Percentiles rank a stretch among this genome's conserved stretches.
phyloP scores from a whole-genome alignment of 164 flowering plant species.

The Kalanchoe fedtschenkoi region DNA sequence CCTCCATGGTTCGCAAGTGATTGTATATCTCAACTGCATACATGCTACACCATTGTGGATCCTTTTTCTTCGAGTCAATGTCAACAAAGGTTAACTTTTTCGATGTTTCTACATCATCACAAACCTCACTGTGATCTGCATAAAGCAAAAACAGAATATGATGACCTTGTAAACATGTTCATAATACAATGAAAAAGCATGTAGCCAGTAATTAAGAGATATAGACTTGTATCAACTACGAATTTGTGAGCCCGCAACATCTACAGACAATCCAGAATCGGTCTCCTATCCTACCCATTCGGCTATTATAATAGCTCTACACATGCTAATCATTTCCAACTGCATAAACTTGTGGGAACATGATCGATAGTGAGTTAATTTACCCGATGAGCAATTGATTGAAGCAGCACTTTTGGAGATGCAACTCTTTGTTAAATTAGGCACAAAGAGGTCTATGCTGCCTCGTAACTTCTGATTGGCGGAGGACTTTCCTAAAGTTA shows the following conservation, averaged over 20 bases:
- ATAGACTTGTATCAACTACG: background rate
- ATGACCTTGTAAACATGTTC: background rate
- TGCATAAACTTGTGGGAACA: background rate
- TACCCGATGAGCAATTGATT: background rate
- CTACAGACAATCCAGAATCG: background rate
- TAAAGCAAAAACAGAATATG: background rate
- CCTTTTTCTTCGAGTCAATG: constrained; percentile 33
- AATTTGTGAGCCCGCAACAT: background rate
- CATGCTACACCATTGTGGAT: constrained; percentile 34
- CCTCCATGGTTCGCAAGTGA: constrained; percentile 29
- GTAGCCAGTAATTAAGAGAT: background rate
- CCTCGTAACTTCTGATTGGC: background rate
- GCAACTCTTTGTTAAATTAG: background rate
- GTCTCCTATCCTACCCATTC: background rate
- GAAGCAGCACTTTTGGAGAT: background rate
- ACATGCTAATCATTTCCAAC: background rate
- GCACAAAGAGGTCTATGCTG: background rate
- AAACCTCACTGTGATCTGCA: constrained; percentile 21
- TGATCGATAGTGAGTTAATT: background rate
- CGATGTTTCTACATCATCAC: constrained; percentile 8
- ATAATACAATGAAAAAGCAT: background rate
- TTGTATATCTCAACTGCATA: constrained; percentile 39
- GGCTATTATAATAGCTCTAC: background rate
- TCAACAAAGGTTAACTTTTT: constrained; percentile 18
- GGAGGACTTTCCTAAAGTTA: too few species aligned